Conservation (phyloP, 2,329 filamentous ascomycete genomes). For the Pseudocercospora macadamiae region DNA sequence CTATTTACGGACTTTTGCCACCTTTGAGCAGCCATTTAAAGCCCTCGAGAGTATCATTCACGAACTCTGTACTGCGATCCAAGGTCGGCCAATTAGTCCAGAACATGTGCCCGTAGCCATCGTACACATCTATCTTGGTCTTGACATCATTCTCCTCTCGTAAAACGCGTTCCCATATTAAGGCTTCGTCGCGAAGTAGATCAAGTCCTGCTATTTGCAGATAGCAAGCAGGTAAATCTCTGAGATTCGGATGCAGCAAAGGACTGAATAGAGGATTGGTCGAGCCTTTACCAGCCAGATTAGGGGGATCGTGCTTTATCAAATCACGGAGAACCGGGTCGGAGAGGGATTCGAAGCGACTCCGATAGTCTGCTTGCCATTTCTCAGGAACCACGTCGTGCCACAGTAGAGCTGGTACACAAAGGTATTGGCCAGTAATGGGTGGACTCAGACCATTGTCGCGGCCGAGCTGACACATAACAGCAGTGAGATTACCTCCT, state of each 20-base stretch:
- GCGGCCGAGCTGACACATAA: conserved; percentile 44
- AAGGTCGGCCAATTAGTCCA: conserved; percentile 16
- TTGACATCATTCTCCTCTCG: conserved; percentile 43
- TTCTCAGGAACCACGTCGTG: conserved; percentile 41
- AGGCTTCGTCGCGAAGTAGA: conserved; percentile 54
- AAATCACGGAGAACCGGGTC: conserved; percentile 38
- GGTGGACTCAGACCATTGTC: conserved; percentile 47
- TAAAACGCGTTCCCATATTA: conserved; percentile 55
- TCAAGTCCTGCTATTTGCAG: conserved; percentile 56
- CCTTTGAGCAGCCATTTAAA: conserved; percentile 12
- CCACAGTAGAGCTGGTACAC: conserved; percentile 46
- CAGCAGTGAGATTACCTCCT: conserved; percentile 46
- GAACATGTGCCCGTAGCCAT: conserved; percentile 41
- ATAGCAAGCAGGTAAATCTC: conserved; percentile 49
- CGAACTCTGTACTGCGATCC: conserved; percentile 10
- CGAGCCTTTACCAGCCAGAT: conserved; percentile 5
- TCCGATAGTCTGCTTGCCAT: conserved; percentile 44
- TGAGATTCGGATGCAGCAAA: conserved; percentile 26
- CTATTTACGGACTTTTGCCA: not conserved
- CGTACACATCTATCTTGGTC: conserved; percentile 49
- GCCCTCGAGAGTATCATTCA: conserved; percentile 16
- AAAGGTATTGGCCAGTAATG: conserved; percentile 47
- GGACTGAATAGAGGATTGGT: conserved; percentile 18
- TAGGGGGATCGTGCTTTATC: not conserved
- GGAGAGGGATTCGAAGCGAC: conserved; percentile 44